Evolutionary conservation across 1,284 basidiomycete genomes (phyloP).

Genomic region (Phellopilus nigrolimitatus): DNA sequence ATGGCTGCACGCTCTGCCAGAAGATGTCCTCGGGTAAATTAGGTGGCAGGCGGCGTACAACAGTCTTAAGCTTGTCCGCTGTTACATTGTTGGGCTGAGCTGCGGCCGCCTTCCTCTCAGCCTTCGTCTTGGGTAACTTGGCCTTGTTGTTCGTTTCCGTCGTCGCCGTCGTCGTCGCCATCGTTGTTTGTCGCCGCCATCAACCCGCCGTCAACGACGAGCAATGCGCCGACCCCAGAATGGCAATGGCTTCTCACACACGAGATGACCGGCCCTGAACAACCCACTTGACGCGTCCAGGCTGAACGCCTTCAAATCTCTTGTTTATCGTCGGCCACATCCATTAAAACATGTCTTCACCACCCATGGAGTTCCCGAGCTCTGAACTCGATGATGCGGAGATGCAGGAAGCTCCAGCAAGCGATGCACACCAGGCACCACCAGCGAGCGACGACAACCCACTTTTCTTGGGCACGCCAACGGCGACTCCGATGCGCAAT

Average conservation of each 20-base stretch:
- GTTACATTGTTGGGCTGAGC: constrained; percentile 8
- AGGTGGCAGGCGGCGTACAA: constrained; percentile 86
- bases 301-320: not conserved
- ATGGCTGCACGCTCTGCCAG: constrained; percentile 85
- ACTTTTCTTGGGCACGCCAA: constrained; percentile 60
- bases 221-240: too few species aligned
- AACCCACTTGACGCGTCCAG: constrained; percentile 7
- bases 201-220: too few species aligned
- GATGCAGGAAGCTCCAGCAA: constrained; percentile 19
- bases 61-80: constrained; percentile 74
- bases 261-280: constrained; percentile 13
- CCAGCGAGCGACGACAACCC: constrained; percentile 29
- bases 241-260: not conserved
- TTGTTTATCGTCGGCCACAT: constrained; percentile 2
- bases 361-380: constrained; percentile 24
- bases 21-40: constrained; percentile 90
- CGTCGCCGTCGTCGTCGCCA: not conserved
- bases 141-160: not conserved
- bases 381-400: constrained; percentile 22
- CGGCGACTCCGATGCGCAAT: constrained; percentile 43
- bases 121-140: not conserved
- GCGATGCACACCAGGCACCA: constrained; percentile 11
- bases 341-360: constrained; percentile 22
- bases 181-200: too few species aligned
- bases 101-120: constrained; percentile 6